Conservation (phyloP, 495 filamentous ascomycete genomes). For the Cudoniella acicularis region DNA sequence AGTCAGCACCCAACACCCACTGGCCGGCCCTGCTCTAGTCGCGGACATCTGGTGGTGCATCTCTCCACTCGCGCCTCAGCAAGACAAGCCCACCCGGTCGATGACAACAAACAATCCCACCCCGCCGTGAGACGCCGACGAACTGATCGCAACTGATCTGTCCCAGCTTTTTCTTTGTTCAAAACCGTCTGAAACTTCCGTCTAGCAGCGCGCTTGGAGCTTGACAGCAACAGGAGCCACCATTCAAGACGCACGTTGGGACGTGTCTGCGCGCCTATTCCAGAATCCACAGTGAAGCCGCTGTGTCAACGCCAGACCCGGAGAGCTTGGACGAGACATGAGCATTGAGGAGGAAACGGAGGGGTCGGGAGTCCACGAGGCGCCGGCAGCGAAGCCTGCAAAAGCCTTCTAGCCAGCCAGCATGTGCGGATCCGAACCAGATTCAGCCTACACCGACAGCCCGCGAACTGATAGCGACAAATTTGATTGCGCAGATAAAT, state of each 20-base stretch:
- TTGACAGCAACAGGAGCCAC: not conserved
- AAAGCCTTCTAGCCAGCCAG: not conserved
- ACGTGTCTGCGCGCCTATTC: not conserved
- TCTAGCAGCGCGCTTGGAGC: not conserved
- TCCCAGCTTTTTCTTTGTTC: not conserved
- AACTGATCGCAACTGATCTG: not conserved
- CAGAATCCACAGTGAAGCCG: not conserved
- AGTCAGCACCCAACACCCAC: not conserved
- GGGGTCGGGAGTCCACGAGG: not conserved
- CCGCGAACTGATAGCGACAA: not conserved
- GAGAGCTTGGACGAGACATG: not conserved
- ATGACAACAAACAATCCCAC: constrained; percentile 1
- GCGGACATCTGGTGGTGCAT: too few species aligned
- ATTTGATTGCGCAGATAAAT: not conserved
- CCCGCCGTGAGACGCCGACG: not conserved
- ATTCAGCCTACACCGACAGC: not conserved
- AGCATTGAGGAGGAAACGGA: not conserved
- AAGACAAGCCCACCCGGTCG: not conserved
- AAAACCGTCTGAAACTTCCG: not conserved
- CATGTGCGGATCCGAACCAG: not conserved
- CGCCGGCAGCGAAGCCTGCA: constrained; percentile 2
- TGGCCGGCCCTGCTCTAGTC: not conserved
- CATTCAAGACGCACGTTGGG: not conserved
- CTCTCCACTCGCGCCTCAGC: not conserved
- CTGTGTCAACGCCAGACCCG: not conserved